A percentile compares a stretch with the other conserved stretches of the same genome.
Conservation (phyloP, 495 filamentous ascomycete species). For the Cryomyces minteri region DNA sequence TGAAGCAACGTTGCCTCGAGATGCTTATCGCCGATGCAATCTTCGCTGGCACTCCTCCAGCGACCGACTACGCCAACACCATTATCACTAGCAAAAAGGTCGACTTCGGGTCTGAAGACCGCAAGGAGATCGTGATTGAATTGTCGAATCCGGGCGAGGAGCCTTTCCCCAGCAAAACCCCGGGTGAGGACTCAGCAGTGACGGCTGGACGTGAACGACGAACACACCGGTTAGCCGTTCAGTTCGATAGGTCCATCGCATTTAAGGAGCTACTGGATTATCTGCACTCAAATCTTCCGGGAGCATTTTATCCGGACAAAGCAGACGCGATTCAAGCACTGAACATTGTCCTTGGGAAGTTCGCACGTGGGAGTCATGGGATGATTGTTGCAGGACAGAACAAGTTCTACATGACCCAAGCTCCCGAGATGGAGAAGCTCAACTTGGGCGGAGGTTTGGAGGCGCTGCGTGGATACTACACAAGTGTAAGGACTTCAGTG, state of each 20-base stretch:
- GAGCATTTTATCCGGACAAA: conserved; percentile 8
- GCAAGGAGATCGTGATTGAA: conserved; percentile 3
- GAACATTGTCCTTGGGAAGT: conserved; percentile 30
- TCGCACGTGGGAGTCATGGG: conserved; percentile 19
- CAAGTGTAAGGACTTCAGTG: conserved; percentile 26
- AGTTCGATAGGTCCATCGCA: conserved; percentile 2
- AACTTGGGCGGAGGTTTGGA: conserved; percentile 21
- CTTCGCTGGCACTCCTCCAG: conserved; percentile 4
- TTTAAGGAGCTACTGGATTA: conserved; percentile 16
- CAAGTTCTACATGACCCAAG: conserved; percentile 11
- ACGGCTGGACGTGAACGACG: not conserved
- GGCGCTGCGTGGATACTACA: conserved; percentile 28
- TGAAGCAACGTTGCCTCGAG: conserved; percentile 12
- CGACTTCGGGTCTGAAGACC: conserved; percentile 3
- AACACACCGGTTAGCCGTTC: not conserved
- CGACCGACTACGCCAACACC: conserved; percentile 14
- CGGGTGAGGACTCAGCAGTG: not conserved
- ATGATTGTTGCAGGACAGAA: conserved; percentile 15
- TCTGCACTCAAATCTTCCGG: conserved; percentile 9
- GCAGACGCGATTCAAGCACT: conserved; percentile 26
- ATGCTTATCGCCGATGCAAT: conserved; percentile 7
- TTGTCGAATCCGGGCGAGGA: conserved; percentile 5
- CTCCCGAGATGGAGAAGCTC: conserved; percentile 3
- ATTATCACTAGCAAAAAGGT: conserved; percentile 14
- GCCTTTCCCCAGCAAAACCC: not conserved